phyloP scores from a whole-genome alignment of 2,329 filamentous ascomycete genomes.

The Scytalidium lignicola region DNA sequence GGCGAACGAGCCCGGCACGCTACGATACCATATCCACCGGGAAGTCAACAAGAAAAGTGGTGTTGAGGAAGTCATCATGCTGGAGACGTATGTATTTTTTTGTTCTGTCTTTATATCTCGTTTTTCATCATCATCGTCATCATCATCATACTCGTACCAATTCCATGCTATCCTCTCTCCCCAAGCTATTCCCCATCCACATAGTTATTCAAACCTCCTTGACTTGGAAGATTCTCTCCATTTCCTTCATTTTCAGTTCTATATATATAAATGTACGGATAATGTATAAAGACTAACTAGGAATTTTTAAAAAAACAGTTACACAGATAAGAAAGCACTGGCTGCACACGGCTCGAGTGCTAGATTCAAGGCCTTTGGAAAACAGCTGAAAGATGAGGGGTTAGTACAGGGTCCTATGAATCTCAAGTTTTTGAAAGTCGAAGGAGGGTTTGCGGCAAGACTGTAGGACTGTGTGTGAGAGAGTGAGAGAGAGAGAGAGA shows the following conservation, averaged over 20 bases:
- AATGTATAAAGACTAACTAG: no score
- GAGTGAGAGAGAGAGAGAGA: no score
- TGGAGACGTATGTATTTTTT: slow-evolving; percentile 21
- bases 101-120: background rate
- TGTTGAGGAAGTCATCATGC: slow-evolving; percentile 21
- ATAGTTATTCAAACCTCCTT: no score
- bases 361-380: slow-evolving; percentile 15
- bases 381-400: slow-evolving; percentile 18
- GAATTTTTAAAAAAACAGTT: slow-evolving; percentile 12
- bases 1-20: slow-evolving; percentile 21
- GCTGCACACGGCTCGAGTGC: slow-evolving; percentile 18
- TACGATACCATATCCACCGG: slow-evolving; percentile 20
- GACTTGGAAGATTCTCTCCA: no score
- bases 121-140: background rate
- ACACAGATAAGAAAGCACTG: slow-evolving; percentile 22
- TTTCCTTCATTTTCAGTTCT: no score
- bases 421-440: slow-evolving; percentile 20
- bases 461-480: no score
- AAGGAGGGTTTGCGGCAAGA: slow-evolving; percentile 17
- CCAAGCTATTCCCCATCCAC: no score
- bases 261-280: no score
- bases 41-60: slow-evolving; percentile 21
- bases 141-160: no score
- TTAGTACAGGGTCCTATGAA: slow-evolving; percentile 16
- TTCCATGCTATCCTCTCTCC: no score